These are phyloP conservation scores for Fusarium foetens DNA, from an alignment of 2,329 filamentous ascomycete species.

Conservation along the genomic window DNA sequence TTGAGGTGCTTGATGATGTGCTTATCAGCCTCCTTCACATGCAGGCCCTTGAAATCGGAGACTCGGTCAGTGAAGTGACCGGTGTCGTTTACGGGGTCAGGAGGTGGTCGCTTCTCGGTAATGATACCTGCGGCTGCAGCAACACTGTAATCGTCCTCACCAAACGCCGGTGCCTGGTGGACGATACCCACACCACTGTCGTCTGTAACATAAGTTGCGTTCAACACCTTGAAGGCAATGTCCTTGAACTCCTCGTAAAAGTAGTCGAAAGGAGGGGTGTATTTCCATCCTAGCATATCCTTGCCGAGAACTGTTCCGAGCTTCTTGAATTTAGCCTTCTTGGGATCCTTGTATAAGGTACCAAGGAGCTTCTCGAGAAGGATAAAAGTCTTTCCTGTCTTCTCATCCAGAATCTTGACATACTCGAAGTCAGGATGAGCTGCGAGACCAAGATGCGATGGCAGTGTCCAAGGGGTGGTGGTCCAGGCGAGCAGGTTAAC, in stretches of 20 bases:
- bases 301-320: slow-evolving; percentile 82
- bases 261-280: slow-evolving; percentile 89
- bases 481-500: slow-evolving; percentile 88
- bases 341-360: slow-evolving; percentile 92
- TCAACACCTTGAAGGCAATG: slow-evolving; percentile 81
- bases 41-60: slow-evolving; percentile 82
- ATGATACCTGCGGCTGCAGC: slow-evolving; percentile 81
- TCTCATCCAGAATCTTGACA: slow-evolving; percentile 85
- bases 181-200: slow-evolving; percentile 95
- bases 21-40: slow-evolving; percentile 94
- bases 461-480: slow-evolving; percentile 86
- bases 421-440: slow-evolving; percentile 88
- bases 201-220: slow-evolving; percentile 85
- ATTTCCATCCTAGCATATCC: slow-evolving; percentile 88
- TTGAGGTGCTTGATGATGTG: slow-evolving; percentile 92
- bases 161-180: slow-evolving; percentile 91
- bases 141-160: slow-evolving; percentile 94
- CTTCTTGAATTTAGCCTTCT: slow-evolving; percentile 92
- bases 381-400: slow-evolving; percentile 84
- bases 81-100: slow-evolving; percentile 88
- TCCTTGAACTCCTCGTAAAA: slow-evolving; percentile 92
- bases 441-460: slow-evolving; percentile 81
- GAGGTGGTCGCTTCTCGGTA: slow-evolving; percentile 79
- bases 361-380: slow-evolving; percentile 82
- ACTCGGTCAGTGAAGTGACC: slow-evolving; percentile 83